Base-by-base conservation (phyloP, 371 early-diverging fungal species). In the Saksenaea vasiformis region DNA sequence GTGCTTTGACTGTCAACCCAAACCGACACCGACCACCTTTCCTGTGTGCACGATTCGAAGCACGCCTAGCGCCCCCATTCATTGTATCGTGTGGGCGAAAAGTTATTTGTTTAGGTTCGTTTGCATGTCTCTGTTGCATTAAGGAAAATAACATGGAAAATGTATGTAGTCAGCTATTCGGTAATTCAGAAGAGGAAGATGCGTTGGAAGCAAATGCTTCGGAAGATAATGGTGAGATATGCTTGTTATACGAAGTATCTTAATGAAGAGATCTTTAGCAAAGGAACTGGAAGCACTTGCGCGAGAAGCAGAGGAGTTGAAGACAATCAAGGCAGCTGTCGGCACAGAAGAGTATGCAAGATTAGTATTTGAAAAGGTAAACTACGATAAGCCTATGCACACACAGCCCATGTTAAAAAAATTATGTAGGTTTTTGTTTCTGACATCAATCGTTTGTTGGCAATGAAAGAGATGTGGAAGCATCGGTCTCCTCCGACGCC, bases 51-150 rank as follows among this genome's bases (percentile, higher is more conserved):
- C 99, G 3, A 98, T 99, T 67, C 88, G 99, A 54, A 91, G 93
- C 39, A 98, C 96, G 3, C 99, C 99, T 0, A 91, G 88, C 47
- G 88, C 88, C 27, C 98, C 99, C 11, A 95, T 98, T 41, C 99
- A 99, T 77, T 99, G 99, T 67, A 94, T 99, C 58, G 98, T 97
- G 24, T 99, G 99, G 99, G 96, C 98, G 57, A 99, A 99, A 77
- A 91, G 89, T 64, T 98, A 92, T 73, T 79, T 98, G 51, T 94
- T 92, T 70, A 81, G 70, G 88, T 87, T 68, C 69, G 41, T 41
- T n/a, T n/a, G 27, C n/a, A 10, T 22, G 5, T 14, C 8, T 47
- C 7, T 0, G 22, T 47, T 19, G 17, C n/a, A 22, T 58, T 15
- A n/a, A 5, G 61, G 14, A 17, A 35, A 43, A 22, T 9, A 4